These are phyloP conservation scores for Candida tibetensis DNA, from an alignment of 805 yeast species.

Conservation along the genomic window DNA sequence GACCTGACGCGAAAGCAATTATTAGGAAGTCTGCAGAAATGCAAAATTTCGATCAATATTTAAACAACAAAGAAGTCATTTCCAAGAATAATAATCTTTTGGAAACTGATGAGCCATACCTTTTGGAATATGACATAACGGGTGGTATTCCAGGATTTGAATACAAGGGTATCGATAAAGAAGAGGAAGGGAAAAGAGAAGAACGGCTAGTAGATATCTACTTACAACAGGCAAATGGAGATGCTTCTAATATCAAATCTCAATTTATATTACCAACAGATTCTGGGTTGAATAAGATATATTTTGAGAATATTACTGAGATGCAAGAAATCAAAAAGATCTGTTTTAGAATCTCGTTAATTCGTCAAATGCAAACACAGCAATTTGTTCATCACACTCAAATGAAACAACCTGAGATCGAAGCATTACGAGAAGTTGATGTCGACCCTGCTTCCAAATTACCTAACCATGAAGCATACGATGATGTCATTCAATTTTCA, in stretches of 20 bases:
- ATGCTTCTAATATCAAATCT: slow-evolving; percentile 23
- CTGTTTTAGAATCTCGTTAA: slow-evolving; percentile 83
- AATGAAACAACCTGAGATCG: slow-evolving; percentile 65
- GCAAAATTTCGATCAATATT: slow-evolving; percentile 55
- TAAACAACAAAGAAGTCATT: slow-evolving; percentile 36
- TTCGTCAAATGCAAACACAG: slow-evolving; percentile 87
- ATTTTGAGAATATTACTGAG: slow-evolving; percentile 64
- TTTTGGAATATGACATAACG: slow-evolving; percentile 79
- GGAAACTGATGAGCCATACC: slow-evolving; percentile 60
- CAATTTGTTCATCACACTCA: slow-evolving; percentile 73
- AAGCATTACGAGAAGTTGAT: slow-evolving; percentile 62
- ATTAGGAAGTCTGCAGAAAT: slow-evolving; percentile 64
- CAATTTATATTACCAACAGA: slow-evolving; percentile 34
- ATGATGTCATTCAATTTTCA: slow-evolving; percentile 59
- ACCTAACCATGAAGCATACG: slow-evolving; percentile 60
- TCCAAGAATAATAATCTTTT: slow-evolving; percentile 42
- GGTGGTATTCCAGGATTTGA: slow-evolving; percentile 73
- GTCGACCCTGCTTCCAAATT: slow-evolving; percentile 81
- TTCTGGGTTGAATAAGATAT: slow-evolving; percentile 58
- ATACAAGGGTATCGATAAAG: slow-evolving; percentile 50
- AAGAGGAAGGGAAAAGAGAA: slow-evolving; percentile 39
- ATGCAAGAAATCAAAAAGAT: slow-evolving; percentile 87
- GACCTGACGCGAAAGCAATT: slow-evolving; percentile 67
- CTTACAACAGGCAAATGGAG: slow-evolving; percentile 26
- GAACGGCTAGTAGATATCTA: slow-evolving; percentile 34